Base-by-base conservation (phyloP, 768 basidiomycete species). In the Sarcodon sp. region DNA sequence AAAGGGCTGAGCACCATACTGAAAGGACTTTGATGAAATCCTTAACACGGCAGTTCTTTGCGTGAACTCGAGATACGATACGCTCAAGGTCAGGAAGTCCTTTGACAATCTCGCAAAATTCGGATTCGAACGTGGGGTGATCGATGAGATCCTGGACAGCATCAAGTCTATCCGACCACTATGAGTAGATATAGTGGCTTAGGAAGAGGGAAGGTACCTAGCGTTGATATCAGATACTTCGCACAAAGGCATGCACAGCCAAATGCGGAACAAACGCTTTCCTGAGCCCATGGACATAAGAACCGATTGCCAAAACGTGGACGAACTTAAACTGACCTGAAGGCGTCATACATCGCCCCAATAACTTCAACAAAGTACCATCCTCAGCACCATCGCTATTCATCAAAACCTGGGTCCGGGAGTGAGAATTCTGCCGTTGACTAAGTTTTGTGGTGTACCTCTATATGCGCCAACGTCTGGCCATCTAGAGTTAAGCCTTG, bases 321-420 rank as follows among this genome's bases (percentile, higher is more conserved):
- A 51, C 31, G 44, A 31, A 11, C 33, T 9, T 15, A 48, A 31
- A 33, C 76, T 16, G 55, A 86, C 91, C 96, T 52, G 90, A 97
- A 2, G 96, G 91, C 1, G 96, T 97, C 41, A 83, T 69, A 57
- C 93, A 97, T 50, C 87, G 72, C 35, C 79, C 76, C 12, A 99
- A 67, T 15, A 98, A 66, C 61, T 84, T 80, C 44, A 93, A 66
- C 35, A 99, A 66, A 0, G 94, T 84, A 0, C 96, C 96, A 32
- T 94, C 92, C 32, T 86, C 84, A 0, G 86, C 87, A 7, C 96
- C 94, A 66, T 96, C 92, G 55, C 83, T 91, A 62, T 99, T 99
- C 44, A 89, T 66, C 44, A 99, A 66, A 7, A 94, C 78, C 87
- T 82, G 48, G 7, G 21, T 27, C 10, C 49, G 49, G 18, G 9